These are phyloP conservation scores for Aspergillus sp. DNA, from an alignment of 2,329 filamentous ascomycete genomes.

Conservation along the genomic window DNA sequence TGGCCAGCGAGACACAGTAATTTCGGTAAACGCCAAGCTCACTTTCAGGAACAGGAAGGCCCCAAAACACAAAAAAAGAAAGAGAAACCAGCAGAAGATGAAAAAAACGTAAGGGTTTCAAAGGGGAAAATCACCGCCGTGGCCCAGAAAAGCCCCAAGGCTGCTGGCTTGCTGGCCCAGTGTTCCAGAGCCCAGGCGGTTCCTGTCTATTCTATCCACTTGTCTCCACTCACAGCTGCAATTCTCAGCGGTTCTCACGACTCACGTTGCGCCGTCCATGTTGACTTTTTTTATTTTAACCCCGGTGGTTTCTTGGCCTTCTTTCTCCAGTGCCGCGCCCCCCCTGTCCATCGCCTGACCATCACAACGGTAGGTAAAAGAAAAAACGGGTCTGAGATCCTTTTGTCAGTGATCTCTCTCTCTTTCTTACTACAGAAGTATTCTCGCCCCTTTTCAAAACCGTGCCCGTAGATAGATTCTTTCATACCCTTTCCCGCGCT, in stretches of 20 bases:
- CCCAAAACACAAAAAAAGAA: constrained; percentile 19
- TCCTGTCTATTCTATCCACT: constrained; percentile 6
- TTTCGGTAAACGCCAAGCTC: constrained; percentile 30
- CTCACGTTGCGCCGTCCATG: constrained; percentile 13
- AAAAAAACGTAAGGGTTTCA: constrained; percentile 9
- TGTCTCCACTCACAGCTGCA: constrained; percentile 9
- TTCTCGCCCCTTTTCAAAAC: too few relatives aligned
- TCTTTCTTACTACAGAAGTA: too few relatives aligned
- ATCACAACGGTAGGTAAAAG: not conserved
- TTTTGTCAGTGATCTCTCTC: not conserved
- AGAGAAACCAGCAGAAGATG: too few relatives aligned
- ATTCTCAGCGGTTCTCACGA: constrained; percentile 15
- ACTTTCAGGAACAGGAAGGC: constrained; percentile 31
- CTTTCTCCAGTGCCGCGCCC: not conserved
- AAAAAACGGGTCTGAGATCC: not conserved
- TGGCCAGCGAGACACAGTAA: constrained; percentile 26
- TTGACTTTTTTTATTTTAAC: constrained; percentile 3
- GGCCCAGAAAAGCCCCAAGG: constrained; percentile 1
- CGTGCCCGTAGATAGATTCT: too few relatives aligned
- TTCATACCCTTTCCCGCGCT: not conserved
- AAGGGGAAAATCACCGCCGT: constrained; percentile 6
- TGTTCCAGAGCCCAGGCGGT: constrained; percentile 12
- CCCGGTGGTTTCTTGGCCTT: constrained; percentile 10
- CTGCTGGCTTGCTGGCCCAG: not conserved
- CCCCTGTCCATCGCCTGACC: constrained; percentile 1